A percentile compares a stretch with the other conserved stretches of the same genome.
These are phyloP conservation scores for Thyridium curvatum DNA, from an alignment of 2,329 filamentous ascomycete genomes.

Conservation along the genomic window DNA sequence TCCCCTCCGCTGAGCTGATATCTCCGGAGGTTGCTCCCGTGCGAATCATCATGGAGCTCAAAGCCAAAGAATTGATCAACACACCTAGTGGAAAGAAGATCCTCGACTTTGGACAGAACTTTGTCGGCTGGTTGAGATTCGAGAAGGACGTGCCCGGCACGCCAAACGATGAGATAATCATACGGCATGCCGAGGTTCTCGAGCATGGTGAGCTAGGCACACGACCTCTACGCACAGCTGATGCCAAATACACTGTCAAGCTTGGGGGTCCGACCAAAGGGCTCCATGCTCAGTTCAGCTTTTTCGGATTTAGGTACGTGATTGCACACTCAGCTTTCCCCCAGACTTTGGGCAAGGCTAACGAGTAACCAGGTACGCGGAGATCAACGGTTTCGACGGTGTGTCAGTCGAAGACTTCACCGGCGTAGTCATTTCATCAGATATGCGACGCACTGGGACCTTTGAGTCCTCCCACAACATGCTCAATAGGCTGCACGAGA, in stretches of 20 bases:
- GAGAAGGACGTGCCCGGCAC: constrained; percentile 6
- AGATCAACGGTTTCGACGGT: constrained; percentile 25
- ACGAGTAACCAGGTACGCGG: constrained; percentile 35
- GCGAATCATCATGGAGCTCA: neutral
- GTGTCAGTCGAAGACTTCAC: neutral
- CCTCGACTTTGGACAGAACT: constrained; percentile 36
- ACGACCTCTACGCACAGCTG: constrained; percentile 26
- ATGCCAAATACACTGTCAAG: constrained; percentile 24
- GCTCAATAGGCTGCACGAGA: constrained; percentile 26
- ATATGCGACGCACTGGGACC: constrained; percentile 28
- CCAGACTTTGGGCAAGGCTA: too few relatives aligned
- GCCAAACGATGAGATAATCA: constrained; percentile 15
- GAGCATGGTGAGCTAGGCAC: constrained; percentile 29
- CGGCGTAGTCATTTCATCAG: constrained; percentile 24
- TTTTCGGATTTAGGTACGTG: constrained; percentile 37
- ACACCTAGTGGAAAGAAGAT: constrained; percentile 26
- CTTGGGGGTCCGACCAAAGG: constrained; percentile 13
- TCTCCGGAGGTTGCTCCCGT: neutral
- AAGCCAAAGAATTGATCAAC: constrained; percentile 4
- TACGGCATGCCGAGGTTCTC: constrained; percentile 32
- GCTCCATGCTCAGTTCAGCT: constrained; percentile 34
- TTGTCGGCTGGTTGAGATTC: constrained; percentile 29
- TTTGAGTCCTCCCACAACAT: constrained; percentile 26
- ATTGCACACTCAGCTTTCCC: too few relatives aligned
- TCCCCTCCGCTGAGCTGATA: neutral